Percentiles rank a stretch among this genome's conserved stretches.
These are phyloP conservation scores for Azolla pinnata DNA, from an alignment of 75 land plant species.

Conservation along the genomic window DNA sequence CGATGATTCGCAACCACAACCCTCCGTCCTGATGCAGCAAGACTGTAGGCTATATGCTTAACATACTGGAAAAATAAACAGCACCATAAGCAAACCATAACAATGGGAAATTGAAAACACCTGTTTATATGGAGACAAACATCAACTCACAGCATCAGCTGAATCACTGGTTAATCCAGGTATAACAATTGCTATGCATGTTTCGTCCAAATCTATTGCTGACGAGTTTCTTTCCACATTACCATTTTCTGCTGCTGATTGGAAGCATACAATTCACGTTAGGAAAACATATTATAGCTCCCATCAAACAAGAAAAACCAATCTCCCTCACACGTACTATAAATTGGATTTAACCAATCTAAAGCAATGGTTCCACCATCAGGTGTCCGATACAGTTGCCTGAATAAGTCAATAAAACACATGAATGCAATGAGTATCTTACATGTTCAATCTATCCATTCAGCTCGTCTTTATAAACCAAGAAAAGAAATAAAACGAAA, in stretches of 20 bases:
- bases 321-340: too few species aligned
- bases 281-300: too few species aligned
- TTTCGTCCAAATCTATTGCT: constrained; percentile 21
- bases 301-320: too few species aligned
- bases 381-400: constrained; percentile 55
- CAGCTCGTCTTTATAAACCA: too few species aligned
- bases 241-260: constrained; percentile 10
- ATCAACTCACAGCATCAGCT: constrained; percentile 56
- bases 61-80: constrained; percentile 69
- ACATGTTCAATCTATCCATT: too few species aligned
- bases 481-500: too few species aligned
- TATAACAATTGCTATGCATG: constrained; percentile 63
- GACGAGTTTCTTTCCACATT: background rate
- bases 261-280: too few species aligned
- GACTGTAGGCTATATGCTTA: constrained; percentile 55
- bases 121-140: too few species aligned
- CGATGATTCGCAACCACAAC: constrained; percentile 86
- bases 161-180: constrained; percentile 96
- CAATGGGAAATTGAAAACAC: background rate
- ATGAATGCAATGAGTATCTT: background rate
- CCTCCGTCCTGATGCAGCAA: constrained; percentile 79
- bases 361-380: constrained; percentile 95
- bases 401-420: constrained; percentile 19
- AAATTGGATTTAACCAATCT: constrained; percentile 58
- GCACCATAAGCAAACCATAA: background rate